phyloP scores from a whole-genome alignment of 345 rosid genomes.

The Salix arbutifolia region DNA sequence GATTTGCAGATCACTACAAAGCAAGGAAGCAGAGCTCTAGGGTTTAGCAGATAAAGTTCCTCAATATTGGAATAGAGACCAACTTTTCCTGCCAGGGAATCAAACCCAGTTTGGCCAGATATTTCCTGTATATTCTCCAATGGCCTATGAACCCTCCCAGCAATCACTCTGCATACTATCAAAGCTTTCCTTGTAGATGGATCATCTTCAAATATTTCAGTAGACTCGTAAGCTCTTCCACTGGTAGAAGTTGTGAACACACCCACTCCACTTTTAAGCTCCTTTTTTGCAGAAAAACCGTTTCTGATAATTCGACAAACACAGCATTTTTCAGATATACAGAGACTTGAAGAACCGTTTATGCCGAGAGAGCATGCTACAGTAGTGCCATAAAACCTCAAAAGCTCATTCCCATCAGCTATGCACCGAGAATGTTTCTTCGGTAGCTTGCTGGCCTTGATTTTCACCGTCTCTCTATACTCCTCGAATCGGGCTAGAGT shows the following conservation, averaged over 20 bases:
- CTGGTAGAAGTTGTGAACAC: conserved; percentile 95
- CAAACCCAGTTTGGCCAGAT: conserved; percentile 78
- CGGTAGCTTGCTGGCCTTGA: conserved; percentile 72
- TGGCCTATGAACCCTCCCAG: conserved; percentile 94
- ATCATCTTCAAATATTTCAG: conserved; percentile 38
- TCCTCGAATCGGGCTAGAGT: conserved; percentile 91
- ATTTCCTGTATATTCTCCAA: conserved; percentile 83
- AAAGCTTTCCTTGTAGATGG: conserved; percentile 65
- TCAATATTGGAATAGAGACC: conserved; percentile 89
- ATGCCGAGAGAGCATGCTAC: conserved; percentile 84
- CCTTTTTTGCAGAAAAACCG: conserved; percentile 81
- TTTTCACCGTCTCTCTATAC: conserved; percentile 80
- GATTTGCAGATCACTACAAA: conserved; percentile 84
- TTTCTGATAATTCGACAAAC: conserved; percentile 71
- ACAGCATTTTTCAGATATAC: conserved; percentile 68
- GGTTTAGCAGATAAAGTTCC: conserved; percentile 94
- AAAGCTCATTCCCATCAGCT: conserved; percentile 92
- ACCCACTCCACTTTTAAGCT: conserved; percentile 71
- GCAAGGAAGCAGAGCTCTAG: conserved; percentile 88
- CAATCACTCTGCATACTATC: conserved; percentile 91
- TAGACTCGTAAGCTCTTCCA: conserved; percentile 80
- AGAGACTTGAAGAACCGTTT: conserved; percentile 72
- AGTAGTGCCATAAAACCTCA: conserved; percentile 84
- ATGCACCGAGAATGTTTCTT: conserved; percentile 94
- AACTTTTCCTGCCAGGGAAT: conserved; percentile 93